Evolutionary conservation across 1,284 basidiomycete genomes (phyloP).

Genomic region (Sutorius eximius): DNA sequence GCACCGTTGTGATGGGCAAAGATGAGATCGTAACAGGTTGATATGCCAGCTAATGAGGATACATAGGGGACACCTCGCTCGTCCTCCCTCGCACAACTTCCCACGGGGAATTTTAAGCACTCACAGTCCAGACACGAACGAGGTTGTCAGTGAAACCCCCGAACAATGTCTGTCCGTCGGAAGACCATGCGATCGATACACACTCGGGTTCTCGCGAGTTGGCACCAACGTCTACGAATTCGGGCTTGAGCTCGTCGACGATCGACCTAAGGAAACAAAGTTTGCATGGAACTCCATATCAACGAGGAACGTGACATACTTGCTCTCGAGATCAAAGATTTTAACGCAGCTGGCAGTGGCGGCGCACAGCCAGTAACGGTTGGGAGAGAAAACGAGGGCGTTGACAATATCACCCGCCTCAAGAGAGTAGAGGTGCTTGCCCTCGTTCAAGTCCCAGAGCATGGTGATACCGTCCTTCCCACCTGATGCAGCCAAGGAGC

Average conservation of each 20-base stretch:
- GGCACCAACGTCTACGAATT: conserved; percentile 79
- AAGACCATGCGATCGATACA: conserved; percentile 97
- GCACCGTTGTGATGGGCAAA: not conserved
- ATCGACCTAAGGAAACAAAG: conserved; percentile 68
- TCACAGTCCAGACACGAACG: conserved; percentile 91
- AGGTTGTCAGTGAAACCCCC: conserved; percentile 93
- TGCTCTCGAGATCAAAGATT: conserved; percentile 98
- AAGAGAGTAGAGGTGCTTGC: conserved; percentile 99
- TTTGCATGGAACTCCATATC: not conserved
- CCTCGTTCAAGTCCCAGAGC: conserved; percentile 99
- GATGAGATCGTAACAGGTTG: conserved; percentile 22
- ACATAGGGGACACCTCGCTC: conserved; percentile 15
- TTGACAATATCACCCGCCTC: conserved; percentile 99
- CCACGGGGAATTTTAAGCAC: conserved; percentile 53
- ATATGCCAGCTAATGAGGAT: conserved; percentile 25
- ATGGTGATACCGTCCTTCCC: conserved; percentile 99
- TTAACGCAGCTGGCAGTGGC: conserved; percentile 98
- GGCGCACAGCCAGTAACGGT: conserved; percentile 99
- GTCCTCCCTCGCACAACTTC: conserved; percentile 32
- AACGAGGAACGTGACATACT: conserved; percentile 55
- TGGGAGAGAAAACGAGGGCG: conserved; percentile 98
- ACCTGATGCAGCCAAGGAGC: conserved; percentile 97
- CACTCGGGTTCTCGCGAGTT: conserved; percentile 90
- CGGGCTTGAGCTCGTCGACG: conserved; percentile 97
- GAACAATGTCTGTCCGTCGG: conserved; percentile 96